phyloP scores from a whole-genome alignment of 2,329 filamentous ascomycete genomes.

The Triangularia verruculosa region DNA sequence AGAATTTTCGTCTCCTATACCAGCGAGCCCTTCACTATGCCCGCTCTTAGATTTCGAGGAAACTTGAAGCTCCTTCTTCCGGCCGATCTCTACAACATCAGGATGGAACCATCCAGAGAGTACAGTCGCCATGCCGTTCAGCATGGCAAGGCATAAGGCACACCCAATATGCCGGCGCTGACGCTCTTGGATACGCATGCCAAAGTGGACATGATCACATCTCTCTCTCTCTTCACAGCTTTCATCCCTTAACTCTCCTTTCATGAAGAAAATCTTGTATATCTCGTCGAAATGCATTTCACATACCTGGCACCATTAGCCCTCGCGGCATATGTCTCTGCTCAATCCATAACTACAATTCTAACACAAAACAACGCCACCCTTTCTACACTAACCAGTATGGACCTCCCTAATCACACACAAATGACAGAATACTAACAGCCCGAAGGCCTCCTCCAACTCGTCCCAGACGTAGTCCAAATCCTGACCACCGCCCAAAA shows the following conservation, averaged over 20 bases:
- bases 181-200: background rate
- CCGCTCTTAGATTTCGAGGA: background rate
- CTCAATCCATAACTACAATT: constrained; percentile 23
- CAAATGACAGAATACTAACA: background rate
- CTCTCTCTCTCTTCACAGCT: background rate
- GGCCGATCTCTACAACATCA: background rate
- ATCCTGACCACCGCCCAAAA: constrained; percentile 31
- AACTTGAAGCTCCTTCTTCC: background rate
- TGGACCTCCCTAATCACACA: background rate
- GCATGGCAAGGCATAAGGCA: background rate
- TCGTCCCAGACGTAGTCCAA: constrained; percentile 33
- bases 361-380: constrained; percentile 26
- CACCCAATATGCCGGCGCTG: background rate
- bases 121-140: too few relatives aligned
- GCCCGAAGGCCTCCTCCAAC: constrained; percentile 14
- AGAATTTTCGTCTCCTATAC: too few relatives aligned
- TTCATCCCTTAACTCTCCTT: background rate
- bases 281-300: constrained; percentile 25
- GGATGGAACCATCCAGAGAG: too few relatives aligned
- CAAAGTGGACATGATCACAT: background rate
- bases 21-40: background rate
- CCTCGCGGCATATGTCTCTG: constrained; percentile 26
- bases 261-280: background rate
- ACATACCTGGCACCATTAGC: constrained; percentile 22
- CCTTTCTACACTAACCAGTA: constrained; percentile 29